These are phyloP conservation scores for Hypoxylon sp. DNA, from an alignment of 2,329 filamentous ascomycete species.

Conservation along the genomic window DNA sequence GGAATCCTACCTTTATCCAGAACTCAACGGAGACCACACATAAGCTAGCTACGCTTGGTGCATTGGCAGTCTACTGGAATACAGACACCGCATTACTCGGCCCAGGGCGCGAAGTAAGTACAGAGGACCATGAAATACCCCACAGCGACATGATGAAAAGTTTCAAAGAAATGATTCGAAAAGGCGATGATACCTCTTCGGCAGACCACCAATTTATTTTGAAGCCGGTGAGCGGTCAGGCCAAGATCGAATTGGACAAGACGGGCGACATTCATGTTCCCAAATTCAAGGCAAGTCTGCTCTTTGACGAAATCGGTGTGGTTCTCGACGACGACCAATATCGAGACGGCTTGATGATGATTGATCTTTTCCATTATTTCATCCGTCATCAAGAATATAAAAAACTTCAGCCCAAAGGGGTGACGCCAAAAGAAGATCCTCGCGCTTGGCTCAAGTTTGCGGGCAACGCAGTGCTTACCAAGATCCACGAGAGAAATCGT, in stretches of 20 bases:
- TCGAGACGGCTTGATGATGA: conserved; percentile 96
- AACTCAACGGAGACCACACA: conserved; percentile 86
- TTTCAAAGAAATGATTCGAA: conserved; percentile 85
- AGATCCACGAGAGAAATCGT: conserved; percentile 94
- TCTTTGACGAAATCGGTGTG: conserved; percentile 98
- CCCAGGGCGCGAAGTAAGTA: conserved; percentile 80
- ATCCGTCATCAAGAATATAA: conserved; percentile 98
- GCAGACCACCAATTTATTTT: conserved; percentile 90
- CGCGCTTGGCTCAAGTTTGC: conserved; percentile 94
- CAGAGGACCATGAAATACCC: conserved; percentile 72
- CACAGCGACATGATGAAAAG: conserved; percentile 84
- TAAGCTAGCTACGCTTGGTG: conserved; percentile 92
- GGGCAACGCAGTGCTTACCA: conserved; percentile 87
- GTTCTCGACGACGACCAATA: conserved; percentile 99
- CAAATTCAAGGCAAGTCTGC: conserved; percentile 88
- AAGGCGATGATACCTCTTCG: conserved; percentile 69
- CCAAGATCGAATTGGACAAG: conserved; percentile 95
- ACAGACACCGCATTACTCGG: conserved; percentile 90
- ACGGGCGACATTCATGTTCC: conserved; percentile 83
- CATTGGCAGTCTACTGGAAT: conserved; percentile 97
- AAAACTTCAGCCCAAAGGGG: conserved; percentile 86
- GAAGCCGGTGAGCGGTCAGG: conserved; percentile 94
- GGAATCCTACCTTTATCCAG: conserved; percentile 96
- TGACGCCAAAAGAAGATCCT: conserved; percentile 88
- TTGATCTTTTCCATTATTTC: conserved; percentile 98